phyloP scores from a whole-genome alignment of 1,284 basidiomycete species.

The Polyporus tsugae region DNA sequence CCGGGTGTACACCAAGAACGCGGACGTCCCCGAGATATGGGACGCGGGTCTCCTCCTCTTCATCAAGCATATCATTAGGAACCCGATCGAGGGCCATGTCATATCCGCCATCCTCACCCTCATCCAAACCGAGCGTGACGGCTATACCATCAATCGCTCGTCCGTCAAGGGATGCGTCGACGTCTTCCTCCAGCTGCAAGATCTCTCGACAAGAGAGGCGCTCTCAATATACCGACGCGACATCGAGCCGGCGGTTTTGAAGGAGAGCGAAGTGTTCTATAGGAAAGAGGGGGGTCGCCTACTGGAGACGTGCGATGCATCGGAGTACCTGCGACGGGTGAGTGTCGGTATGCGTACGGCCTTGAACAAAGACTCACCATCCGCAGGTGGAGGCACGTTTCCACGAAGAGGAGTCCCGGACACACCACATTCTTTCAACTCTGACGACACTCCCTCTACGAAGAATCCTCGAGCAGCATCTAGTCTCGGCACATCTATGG shows the following conservation, averaged over 20 bases:
- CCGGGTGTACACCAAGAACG: constrained; percentile 81
- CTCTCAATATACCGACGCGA: constrained; percentile 85
- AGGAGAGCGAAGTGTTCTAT: constrained; percentile 86
- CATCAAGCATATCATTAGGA: constrained; percentile 83
- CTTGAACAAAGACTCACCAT: neutral
- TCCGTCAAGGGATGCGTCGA: constrained; percentile 92
- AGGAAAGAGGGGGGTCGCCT: constrained; percentile 76
- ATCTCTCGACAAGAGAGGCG: constrained; percentile 50
- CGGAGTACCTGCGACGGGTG: constrained; percentile 86
- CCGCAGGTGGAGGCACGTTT: constrained; percentile 85
- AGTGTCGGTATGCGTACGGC: constrained; percentile 35
- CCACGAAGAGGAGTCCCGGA: constrained; percentile 86
- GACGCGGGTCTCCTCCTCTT: constrained; percentile 90
- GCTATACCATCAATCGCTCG: constrained; percentile 91
- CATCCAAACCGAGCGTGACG: constrained; percentile 92
- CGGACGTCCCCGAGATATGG: constrained; percentile 81
- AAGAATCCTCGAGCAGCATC: constrained; percentile 79
- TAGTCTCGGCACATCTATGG: constrained; percentile 82
- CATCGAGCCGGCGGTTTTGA: constrained; percentile 86
- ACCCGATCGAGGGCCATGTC: constrained; percentile 87
- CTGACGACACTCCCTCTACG: constrained; percentile 78
- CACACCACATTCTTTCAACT: constrained; percentile 89
- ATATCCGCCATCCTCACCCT: constrained; percentile 86
- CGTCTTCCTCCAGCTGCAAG: constrained; percentile 78
- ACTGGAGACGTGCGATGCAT: constrained; percentile 80